A percentile compares a stretch with the other conserved stretches of the same genome.
Conservation (phyloP, 2,329 filamentous ascomycete genomes). For the Aureobasidium sp. region DNA sequence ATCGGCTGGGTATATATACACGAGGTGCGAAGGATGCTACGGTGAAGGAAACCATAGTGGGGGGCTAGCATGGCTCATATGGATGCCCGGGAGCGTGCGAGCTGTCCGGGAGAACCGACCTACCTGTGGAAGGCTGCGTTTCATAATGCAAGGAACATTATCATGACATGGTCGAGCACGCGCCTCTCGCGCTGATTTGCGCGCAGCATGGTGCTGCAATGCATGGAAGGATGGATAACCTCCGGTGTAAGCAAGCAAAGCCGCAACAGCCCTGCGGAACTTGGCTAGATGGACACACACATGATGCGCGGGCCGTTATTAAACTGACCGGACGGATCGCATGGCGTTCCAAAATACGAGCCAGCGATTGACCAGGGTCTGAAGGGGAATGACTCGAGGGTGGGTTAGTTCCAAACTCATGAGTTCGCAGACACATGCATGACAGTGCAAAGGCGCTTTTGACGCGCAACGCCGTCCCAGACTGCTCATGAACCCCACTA, state of each 20-base stretch:
- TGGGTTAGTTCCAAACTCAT: constrained; percentile 9
- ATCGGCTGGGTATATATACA: constrained; percentile 13
- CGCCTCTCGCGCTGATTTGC: constrained; percentile 5
- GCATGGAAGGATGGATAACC: constrained; percentile 9
- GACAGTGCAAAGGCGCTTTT: constrained; percentile 1
- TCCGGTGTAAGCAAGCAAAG: constrained; percentile 9
- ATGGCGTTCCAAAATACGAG: constrained; percentile 3
- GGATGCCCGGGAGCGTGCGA: constrained; percentile 3
- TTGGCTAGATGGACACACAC: constrained; percentile 12
- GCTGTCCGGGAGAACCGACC: constrained; percentile 8
- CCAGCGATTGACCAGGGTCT: constrained; percentile 7
- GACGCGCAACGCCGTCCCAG: constrained; percentile 4
- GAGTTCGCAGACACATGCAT: constrained; percentile 13
- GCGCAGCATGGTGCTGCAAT: not conserved
- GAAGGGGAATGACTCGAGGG: not conserved
- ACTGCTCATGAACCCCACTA: not conserved
- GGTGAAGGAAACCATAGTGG: constrained; percentile 4
- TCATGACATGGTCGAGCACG: constrained; percentile 12
- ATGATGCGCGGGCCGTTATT: constrained; percentile 15
- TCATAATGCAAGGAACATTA: constrained; percentile 13
- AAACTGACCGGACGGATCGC: constrained; percentile 13
- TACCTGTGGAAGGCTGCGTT: constrained; percentile 13
- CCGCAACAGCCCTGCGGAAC: constrained; percentile 7
- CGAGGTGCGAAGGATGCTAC: constrained; percentile 8
- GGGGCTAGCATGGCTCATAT: constrained; percentile 11